phyloP scores from a whole-genome alignment of 768 basidiomycete species.

The Rhodosporidiobolus odoratus region DNA sequence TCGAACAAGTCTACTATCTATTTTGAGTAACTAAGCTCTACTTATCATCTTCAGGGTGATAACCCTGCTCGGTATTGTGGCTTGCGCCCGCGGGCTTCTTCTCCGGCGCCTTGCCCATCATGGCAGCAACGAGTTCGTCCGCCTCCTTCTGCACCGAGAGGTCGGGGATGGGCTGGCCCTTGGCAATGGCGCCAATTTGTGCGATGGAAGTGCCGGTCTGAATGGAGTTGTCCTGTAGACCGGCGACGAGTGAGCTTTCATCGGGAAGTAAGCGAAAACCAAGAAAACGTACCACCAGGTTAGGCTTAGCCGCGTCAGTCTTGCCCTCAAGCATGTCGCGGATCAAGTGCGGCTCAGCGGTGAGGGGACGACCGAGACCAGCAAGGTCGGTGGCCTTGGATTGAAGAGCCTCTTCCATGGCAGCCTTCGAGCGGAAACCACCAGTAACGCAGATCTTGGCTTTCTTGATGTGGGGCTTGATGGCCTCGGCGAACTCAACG shows the following conservation, averaged over 20 bases:
- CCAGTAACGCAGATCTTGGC: constrained; percentile 45
- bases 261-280: constrained; percentile 8
- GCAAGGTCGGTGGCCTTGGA: constrained; percentile 36
- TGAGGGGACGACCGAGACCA: constrained; percentile 45
- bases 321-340: constrained; percentile 41
- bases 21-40: too few species aligned
- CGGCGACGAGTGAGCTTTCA: not conserved
- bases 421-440: constrained; percentile 42
- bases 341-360: constrained; percentile 44
- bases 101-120: constrained; percentile 9
- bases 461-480: constrained; percentile 41
- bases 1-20: too few species aligned
- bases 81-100: constrained; percentile 7
- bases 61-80: not conserved
- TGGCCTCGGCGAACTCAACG: constrained; percentile 40
- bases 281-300: constrained; percentile 33
- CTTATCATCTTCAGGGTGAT: not conserved
- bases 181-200: constrained; percentile 35
- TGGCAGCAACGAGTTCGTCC: constrained; percentile 11
- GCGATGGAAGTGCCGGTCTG: constrained; percentile 36
- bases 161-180: constrained; percentile 32
- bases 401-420: constrained; percentile 43
- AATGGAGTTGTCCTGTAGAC: not conserved
- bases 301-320: constrained; percentile 37
- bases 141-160: constrained; percentile 28